Percentiles rank a stretch among this genome's conserved stretches.
phyloP scores from a whole-genome alignment of 129 eudicot genomes.

The Oenanthe sinensis region DNA sequence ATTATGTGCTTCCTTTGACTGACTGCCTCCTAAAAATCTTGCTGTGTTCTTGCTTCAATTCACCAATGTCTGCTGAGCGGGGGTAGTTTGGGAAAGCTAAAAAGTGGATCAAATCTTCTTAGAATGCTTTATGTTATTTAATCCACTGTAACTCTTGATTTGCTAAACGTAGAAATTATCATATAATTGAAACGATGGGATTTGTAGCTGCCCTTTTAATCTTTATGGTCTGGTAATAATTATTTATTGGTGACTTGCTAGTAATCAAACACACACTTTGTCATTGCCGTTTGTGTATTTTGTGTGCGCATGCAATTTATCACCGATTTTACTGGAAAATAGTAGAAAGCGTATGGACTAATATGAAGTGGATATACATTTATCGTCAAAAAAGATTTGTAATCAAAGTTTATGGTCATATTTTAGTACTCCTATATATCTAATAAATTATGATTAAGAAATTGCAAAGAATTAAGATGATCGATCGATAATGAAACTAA shows the following conservation, averaged over 20 bases:
- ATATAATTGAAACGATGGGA: neutral
- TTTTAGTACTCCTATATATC: too few species aligned
- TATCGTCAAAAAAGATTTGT: neutral
- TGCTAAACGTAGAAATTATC: neutral
- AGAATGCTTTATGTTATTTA: constrained; percentile 8
- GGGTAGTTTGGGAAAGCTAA: constrained; percentile 14
- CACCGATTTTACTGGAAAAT: neutral
- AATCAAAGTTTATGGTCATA: neutral
- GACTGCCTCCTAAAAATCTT: constrained; percentile 16
- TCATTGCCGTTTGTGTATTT: neutral
- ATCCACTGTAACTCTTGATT: constrained; percentile 1
- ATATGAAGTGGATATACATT: neutral
- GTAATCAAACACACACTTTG: neutral
- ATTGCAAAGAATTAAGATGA: too few species aligned
- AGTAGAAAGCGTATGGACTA: neutral
- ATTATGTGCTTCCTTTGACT: constrained; percentile 19
- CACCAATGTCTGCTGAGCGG: constrained; percentile 4
- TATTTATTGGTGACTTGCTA: neutral
- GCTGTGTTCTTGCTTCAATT: constrained; percentile 2
- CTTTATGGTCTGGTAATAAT: neutral
- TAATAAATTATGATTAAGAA: too few species aligned
- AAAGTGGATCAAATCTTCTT: constrained; percentile 7
- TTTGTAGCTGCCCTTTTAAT: constrained; percentile 13
- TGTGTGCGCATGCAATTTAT: neutral
- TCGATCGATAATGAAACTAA: too few species aligned